Evolutionary conservation across 2,329 filamentous ascomycete species (phyloP), one percentile per base, ranked within the genome.

Genomic region (Madurella mycetomatis): DNA sequence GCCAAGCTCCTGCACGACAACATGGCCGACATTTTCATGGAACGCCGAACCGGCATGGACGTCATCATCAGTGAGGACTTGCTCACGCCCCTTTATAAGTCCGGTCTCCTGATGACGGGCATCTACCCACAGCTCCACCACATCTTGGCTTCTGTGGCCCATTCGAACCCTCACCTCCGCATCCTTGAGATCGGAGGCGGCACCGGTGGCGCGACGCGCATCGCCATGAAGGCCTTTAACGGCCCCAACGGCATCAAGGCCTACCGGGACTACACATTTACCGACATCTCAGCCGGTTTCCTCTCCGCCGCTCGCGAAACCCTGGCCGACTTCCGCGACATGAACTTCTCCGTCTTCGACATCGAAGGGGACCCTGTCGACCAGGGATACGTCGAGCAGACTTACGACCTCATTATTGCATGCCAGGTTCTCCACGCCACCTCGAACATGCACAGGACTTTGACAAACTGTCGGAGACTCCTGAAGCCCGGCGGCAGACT

Each of bases 261-360:
- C 13, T 52, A 52, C 17, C 25, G 40, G 18, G 32, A 32, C 19
- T 53, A 53, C 50, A 47, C 43, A 32, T 69, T 67, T 64, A 69
- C 66, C 49, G 55, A 61, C 39, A 60, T 66, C 9, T 59, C 64
- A 18, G 30, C 63, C 13, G 64, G 60, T 16, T 43, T 50, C 37
- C 15, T 56, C n/a, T 53, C 57, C n/a, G 51, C 50, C 7, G 59
- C 57, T 16, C 49, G 49, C 16, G 50, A 53, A 34, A 15, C 54
- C 15, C 32, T 60, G 19, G 40, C 49, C 11, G 53, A 55, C 16
- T 60, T 50, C 39, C 49, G 56, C 25, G 59, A 60, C 44, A 55
- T 59, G 41, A 63, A 60, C 39, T 58, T 60, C 40, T 30, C 53
- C 16, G 56, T 59, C 51, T 41, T 61, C 9, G 51, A 53, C 45